Evolutionary conservation across 345 rosid species (phyloP), one percentile per base, ranked within the genome.

Genomic region (Toxicodendron radicans): DNA sequence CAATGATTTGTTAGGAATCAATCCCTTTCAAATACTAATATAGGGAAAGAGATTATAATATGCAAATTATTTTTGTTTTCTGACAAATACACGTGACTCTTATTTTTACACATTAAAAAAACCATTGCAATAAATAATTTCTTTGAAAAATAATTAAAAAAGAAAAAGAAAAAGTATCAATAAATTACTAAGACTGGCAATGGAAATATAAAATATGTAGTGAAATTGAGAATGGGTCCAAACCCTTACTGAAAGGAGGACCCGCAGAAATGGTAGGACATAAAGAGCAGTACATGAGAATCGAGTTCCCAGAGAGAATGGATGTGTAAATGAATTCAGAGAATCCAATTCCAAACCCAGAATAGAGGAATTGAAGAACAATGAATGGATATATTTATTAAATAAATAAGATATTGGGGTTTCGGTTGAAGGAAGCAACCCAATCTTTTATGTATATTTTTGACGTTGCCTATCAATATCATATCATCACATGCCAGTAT

Each of bases 221-320:
- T 7, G 43, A 38, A 38, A 38, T 38, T 38, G 43, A 7, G 16
- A 23, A 73, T 63, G 75, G 68, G 41, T 56, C 51, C 79, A 33
- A 78, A 72, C 74, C 63, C 41, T 75, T 58, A 68, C 16, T 5
- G 10, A 38, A 0, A 2, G 54, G 70, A 20, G 61, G 51, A 6
- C 73, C 81, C 80, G 66, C 9, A 1, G 32, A 17, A 66, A 32
- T 71, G 63, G 79, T 68, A 75, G 79, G 74, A 63, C 32, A 77
- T 12, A 7, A 21, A 17, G 9, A 32, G 43, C 49, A 68, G 58
- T 62, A 58, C 68, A 66, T 71, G 70, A 8, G 66, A 49, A 68
- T 56, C 75, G n/a, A 49, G 8, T n/a, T 5, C 58, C 20, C 5
- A 45, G 58, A 32, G n/a, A n/a, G 38, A 24, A 14, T 27, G 38